Evolutionary conservation across 176 grass and related monocot genomes (phyloP), one percentile per base, ranked within the genome.

Genomic region (Oryza glumipatula): DNA sequence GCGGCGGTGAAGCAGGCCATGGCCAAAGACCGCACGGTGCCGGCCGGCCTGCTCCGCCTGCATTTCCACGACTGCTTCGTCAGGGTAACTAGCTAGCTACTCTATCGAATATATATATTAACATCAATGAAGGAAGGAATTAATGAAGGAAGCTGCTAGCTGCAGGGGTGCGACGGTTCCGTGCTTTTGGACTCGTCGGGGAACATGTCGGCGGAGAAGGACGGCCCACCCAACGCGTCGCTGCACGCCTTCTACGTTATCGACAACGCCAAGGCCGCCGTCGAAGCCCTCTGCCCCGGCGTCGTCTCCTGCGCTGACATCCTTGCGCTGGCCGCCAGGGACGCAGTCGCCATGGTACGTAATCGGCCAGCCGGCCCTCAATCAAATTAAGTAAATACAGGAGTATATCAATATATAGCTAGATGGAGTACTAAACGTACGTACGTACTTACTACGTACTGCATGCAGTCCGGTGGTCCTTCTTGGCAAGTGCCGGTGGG

Each of bases 21-120:
- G 13, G 89, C 68, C 6, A 93, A 66, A 12, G 95, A 98, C 83
- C 74, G 83, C 7, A 98, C 93, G 0, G 92, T 95, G 67, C 91
- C 95, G 4, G 95, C 93, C 2, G 93, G 82, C 26, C 65, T 95
- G 19, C 93, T 98, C 48, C 87, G 95, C 7, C 47, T 98, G 88
- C 95, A 98, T 72, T 98, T 98, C 92, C 95, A 98, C 70, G 95
- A 98, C 71, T 98, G 95, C 87, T 94, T 97, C 66, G 86, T 97
- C 43, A 82, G 95, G 88, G 94, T 90, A 38, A 32, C 30, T 32
- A 32, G 30, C 30, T 32, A 32, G 30, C 30, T 32, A 32, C 2
- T 32, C 30, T 32, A 32, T 32, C 30, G 30, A 32, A 32, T 32
- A 32, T 32, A 32, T 32, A 32, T 32, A 32, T 32, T 32, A 32